Evolutionary conservation across 2,329 filamentous ascomycete genomes (phyloP), one percentile per base, ranked within the genome.

Genomic region (Pseudopithomyces chartarum): DNA sequence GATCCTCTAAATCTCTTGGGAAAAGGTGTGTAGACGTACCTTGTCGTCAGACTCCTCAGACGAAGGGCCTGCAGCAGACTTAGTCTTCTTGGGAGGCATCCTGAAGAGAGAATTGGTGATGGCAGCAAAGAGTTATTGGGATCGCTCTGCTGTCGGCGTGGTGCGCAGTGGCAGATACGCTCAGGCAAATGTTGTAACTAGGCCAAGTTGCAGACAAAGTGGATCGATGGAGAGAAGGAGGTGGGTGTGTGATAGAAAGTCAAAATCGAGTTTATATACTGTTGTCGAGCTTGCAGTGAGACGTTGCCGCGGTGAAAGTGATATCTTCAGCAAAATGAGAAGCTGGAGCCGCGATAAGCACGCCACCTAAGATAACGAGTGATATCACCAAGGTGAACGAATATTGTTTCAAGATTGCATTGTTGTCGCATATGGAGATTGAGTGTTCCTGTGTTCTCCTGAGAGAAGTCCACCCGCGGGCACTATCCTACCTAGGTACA

Each of bases 41-140:
- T 54, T 54, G 29, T 39, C 34, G 17, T 17, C 49, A 12, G 23
- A 49, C 12, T 40, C 43, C 1, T 33, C 43, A 10, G 23, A 19
- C 26, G 20, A 17, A 19, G 32, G 23, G 33, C 12, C 13, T 17
- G 19, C 32, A 13, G 40, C 32, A 20, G 40, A 20, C 1, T 17
- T 19, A 20, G 32, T 12, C 13, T 53, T 53, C 42, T 53, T 53
- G 6, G 40, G 51, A 11, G 51, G 51, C 51, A 53, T 53, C 10
- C 29, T 53, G 15, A n/a, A 38, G 46, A 17, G 6, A 8, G 26
- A 20, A 23, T 38, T 49, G 11, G 23, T 13, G 46, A 12, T 8
- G n/a, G 13, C n/a, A 36, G 33, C 19, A n/a, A 19, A 43, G 1
- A 33, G 26, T 12, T 17, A 10, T 10, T 32, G 6, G 45, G 13